Evolutionary conservation across 345 rosid genomes (phyloP), one percentile per base, ranked within the genome.

Genomic region (Lagerstroemia speciosa): DNA sequence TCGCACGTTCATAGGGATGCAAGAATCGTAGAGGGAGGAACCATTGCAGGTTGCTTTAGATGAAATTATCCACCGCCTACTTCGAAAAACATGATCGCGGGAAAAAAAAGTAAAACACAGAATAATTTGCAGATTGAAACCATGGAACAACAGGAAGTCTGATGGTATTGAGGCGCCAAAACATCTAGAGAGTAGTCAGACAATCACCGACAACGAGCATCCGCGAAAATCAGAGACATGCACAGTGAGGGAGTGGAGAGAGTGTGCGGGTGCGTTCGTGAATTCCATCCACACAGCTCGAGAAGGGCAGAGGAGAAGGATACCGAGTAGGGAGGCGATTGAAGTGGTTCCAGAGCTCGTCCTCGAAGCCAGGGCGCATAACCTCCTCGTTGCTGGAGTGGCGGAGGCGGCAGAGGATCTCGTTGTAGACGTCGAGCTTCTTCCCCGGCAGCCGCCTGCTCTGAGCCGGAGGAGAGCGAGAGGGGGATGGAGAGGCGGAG

Each of bases 311-410:
- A 62, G 62, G 26, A 45, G 72, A 4, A 61, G 41, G 31, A 69
- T 78, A 94, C 99, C 99, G 77, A 29, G 90, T 73, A 19, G 99
- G 97, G 62, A 94, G 96, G 69, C 96, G 93, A 58, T 70, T 81
- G 81, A 94, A 91, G 87, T 94, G 99, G 71, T 81, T 40, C 99
- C 93, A 94, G 50, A 94, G 97, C 43, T 91, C 84, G n/a, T 91
- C 89, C 20, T 83, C 84, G 71, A 94, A 94, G 40, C 78, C 84
- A 37, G 96, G 88, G 29, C 48, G 85, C 81, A 76, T 75, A 19
- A 88, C 67, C 71, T 88, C 97, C 20, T 69, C 70, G 65, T 69
- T 70, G 63, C 65, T 53, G 29, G 93, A 83, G 60, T 82, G 82
- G 27, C 82, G 81, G 62, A 94, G 90, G 43, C 93, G 86, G 68